Percentiles rank a stretch among this genome's conserved stretches.
Conservation (phyloP, 352 stramenopile genomes). For the Phytopythium cucurbitacearum region DNA sequence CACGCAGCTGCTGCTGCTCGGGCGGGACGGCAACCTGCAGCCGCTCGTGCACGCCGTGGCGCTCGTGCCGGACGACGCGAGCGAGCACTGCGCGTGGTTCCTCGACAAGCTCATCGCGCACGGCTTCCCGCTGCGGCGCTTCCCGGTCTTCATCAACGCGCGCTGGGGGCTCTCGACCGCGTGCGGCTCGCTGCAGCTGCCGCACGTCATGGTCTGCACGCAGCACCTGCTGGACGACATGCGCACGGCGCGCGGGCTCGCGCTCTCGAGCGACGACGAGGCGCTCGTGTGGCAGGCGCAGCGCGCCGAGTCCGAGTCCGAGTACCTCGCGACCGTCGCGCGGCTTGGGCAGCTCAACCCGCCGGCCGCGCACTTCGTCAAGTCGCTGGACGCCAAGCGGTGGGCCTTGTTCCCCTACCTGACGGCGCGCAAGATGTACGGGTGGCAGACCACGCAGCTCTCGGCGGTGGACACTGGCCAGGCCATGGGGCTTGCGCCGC, state of each 20-base stretch:
- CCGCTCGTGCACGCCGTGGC: constrained; percentile 30
- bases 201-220: constrained; percentile 33
- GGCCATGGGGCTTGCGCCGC: constrained; percentile 11
- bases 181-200: constrained; percentile 11
- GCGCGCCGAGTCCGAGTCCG: constrained; percentile 31
- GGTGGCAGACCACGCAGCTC: constrained; percentile 41
- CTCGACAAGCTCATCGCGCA: constrained; percentile 36
- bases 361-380: constrained; percentile 29
- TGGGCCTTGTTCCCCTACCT: constrained; percentile 50
- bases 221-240: constrained; percentile 32
- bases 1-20: constrained; percentile 31
- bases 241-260: constrained; percentile 5
- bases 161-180: constrained; percentile 12
- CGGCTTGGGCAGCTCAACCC: constrained; percentile 28
- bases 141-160: constrained; percentile 32
- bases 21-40: constrained; percentile 31
- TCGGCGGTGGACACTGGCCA: constrained; percentile 17
- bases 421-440: constrained; percentile 35
- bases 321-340: constrained; percentile 21
- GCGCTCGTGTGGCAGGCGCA: constrained; percentile 34
- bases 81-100: constrained; percentile 36
- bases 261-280: constrained; percentile 21
- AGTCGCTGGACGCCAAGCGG: constrained; percentile 20
- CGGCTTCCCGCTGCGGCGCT: constrained; percentile 37
- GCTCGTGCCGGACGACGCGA: constrained; percentile 25